Conservation (phyloP, 768 basidiomycete species). For the Trametes gibbosa region DNA sequence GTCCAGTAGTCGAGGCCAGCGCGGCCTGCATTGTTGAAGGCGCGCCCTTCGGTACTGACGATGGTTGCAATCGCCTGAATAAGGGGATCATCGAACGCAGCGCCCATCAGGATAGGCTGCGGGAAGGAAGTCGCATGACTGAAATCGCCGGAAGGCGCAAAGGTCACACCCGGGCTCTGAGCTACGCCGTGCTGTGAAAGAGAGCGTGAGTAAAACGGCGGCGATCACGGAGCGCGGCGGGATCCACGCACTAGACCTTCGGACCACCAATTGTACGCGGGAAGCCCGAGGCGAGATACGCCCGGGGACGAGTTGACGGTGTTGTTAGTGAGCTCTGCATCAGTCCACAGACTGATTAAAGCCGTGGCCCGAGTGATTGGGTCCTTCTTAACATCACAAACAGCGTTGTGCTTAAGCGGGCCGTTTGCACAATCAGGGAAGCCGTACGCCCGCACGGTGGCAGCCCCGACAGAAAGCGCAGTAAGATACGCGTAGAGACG, state of each 20-base stretch:
- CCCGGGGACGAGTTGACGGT: conserved; percentile 49
- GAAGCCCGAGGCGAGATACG: conserved; percentile 53
- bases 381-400: conserved; percentile 47
- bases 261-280: conserved; percentile 60
- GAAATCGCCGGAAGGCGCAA: conserved; percentile 48
- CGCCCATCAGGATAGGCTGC: conserved; percentile 51
- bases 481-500: conserved; percentile 5
- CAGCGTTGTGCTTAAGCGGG: conserved; percentile 43
- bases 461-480: background rate
- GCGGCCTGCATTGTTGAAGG: conserved; percentile 52
- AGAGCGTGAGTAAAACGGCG: background rate
- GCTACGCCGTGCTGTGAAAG: conserved; percentile 49
- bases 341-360: conserved; percentile 47
- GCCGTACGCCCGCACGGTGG: conserved; percentile 2
- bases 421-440: conserved; percentile 51
- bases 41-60: conserved; percentile 55
- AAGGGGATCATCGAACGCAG: conserved; percentile 54
- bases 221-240: background rate
- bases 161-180: conserved; percentile 48
- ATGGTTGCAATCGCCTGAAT: conserved; percentile 48
- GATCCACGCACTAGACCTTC: conserved; percentile 47
- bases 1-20: conserved; percentile 58
- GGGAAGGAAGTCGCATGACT: conserved; percentile 60
- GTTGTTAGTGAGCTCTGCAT: conserved; percentile 49
- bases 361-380: conserved; percentile 48